phyloP scores from a whole-genome alignment of 208 protist species.

The Porcisia hertigi region DNA sequence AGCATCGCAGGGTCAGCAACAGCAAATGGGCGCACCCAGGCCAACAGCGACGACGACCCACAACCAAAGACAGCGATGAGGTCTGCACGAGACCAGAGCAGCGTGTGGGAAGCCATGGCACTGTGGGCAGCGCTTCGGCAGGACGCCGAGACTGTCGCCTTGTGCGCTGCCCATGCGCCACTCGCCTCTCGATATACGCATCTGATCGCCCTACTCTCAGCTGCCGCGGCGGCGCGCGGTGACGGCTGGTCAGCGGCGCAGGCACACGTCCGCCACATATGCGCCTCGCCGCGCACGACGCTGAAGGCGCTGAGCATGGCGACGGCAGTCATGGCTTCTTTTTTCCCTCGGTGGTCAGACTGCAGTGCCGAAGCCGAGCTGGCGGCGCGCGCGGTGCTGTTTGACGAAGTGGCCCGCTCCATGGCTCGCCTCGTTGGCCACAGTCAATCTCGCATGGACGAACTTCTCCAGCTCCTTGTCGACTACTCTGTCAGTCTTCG shows the following conservation, averaged over 20 bases:
- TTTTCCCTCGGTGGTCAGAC: not conserved
- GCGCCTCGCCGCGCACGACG: conserved; percentile 17
- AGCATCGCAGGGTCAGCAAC: not conserved
- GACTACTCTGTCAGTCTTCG: conserved; percentile 33
- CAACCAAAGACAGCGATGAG: not conserved
- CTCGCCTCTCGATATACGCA: conserved; percentile 36
- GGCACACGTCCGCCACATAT: conserved; percentile 15
- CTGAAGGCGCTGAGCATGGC: conserved; percentile 42
- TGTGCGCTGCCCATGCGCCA: conserved; percentile 33
- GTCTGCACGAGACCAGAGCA: conserved; percentile 22
- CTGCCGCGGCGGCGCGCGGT: conserved; percentile 8
- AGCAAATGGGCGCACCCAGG: not conserved
- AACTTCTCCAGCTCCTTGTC: conserved; percentile 27
- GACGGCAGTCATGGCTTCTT: conserved; percentile 20
- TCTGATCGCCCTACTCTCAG: conserved; percentile 30
- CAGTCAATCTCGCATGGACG: conserved; percentile 29
- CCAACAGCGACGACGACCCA: not conserved
- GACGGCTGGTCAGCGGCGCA: conserved; percentile 5
- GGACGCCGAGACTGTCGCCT: conserved; percentile 20
- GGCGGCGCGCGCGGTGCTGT: conserved; percentile 6
- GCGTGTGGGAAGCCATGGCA: conserved; percentile 36
- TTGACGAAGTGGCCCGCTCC: conserved; percentile 7
- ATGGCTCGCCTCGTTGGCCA: conserved; percentile 13
- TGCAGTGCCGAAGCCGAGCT: not conserved
- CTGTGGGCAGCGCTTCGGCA: conserved; percentile 37